Evolutionary conservation across 139 green algal species (phyloP).

Genomic region (Chlamydomonas applanata): DNA sequence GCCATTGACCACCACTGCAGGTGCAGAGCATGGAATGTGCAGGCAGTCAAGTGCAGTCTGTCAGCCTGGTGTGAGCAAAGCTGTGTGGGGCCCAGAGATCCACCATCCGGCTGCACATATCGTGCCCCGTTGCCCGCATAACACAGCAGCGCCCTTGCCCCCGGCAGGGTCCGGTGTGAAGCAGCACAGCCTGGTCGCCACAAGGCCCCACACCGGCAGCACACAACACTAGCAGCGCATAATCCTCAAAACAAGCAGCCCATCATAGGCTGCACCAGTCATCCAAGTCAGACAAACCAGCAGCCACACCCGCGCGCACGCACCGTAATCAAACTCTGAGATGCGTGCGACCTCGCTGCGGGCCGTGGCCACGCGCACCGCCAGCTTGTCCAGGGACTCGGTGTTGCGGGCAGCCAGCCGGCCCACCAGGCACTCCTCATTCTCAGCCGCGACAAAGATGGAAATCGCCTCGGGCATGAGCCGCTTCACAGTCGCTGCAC

Average conservation of each 20-base stretch:
- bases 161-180: too few relatives aligned
- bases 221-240: too few relatives aligned
- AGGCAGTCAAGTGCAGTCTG: not conserved
- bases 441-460: slow-evolving; percentile 88
- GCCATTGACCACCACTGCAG: slow-evolving; percentile 85
- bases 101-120: too few relatives aligned
- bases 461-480: slow-evolving; percentile 77
- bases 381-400: slow-evolving; percentile 46
- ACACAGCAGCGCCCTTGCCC: not conserved
- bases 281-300: not conserved
- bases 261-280: not conserved
- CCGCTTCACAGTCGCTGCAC: slow-evolving; percentile 74
- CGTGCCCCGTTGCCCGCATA: too few relatives aligned
- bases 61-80: not conserved
- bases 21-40: slow-evolving; percentile 3
- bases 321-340: slow-evolving; percentile 16
- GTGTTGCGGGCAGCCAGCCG: slow-evolving; percentile 85
- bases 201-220: too few relatives aligned
- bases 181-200: too few relatives aligned
- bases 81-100: not conserved
- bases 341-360: not conserved
- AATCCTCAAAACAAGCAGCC: too few relatives aligned
- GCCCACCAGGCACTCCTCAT: slow-evolving; percentile 73
- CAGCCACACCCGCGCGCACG: slow-evolving; percentile 3
- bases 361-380: slow-evolving; percentile 1